Conservation (phyloP, 306 rosid species). For the Vigna reflexopilosa region DNA sequence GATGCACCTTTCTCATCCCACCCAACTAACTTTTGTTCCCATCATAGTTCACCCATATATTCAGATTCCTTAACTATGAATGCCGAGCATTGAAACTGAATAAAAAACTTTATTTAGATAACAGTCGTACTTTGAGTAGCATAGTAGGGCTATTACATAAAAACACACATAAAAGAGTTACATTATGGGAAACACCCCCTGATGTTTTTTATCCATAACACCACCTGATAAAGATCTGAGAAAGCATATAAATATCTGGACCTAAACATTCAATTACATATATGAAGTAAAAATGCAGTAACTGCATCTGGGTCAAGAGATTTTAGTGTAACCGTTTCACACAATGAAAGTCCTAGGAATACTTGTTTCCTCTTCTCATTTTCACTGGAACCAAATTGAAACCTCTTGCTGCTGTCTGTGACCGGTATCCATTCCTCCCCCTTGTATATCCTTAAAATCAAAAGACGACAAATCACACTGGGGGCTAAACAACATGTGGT, state of each 20-base stretch:
- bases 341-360: slow-evolving; percentile 26
- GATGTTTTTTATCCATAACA: slow-evolving; percentile 48
- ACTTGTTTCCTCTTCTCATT: background rate
- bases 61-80: slow-evolving; percentile 29
- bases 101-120: slow-evolving; percentile 53
- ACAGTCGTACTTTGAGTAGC: slow-evolving; percentile 45
- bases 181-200: slow-evolving; percentile 46
- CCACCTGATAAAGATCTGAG: slow-evolving; percentile 35
- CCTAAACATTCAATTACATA: slow-evolving; percentile 43
- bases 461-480: slow-evolving; percentile 60
- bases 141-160: slow-evolving; percentile 28
- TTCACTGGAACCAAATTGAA: slow-evolving; percentile 62
- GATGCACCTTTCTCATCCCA: background rate
- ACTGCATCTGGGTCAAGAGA: slow-evolving; percentile 41
- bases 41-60: background rate
- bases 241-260: slow-evolving; percentile 44
- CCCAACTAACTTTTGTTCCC: slow-evolving; percentile 22
- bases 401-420: slow-evolving; percentile 62
- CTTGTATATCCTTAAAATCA: slow-evolving; percentile 59
- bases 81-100: background rate
- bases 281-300: slow-evolving; percentile 39
- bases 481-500: slow-evolving; percentile 61
- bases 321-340: slow-evolving; percentile 47
- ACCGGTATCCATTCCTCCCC: slow-evolving; percentile 52
- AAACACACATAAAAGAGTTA: slow-evolving; percentile 35